Evolutionary conservation across 441 rosid species (phyloP).

Genomic region (Theobroma grandiflorum): DNA sequence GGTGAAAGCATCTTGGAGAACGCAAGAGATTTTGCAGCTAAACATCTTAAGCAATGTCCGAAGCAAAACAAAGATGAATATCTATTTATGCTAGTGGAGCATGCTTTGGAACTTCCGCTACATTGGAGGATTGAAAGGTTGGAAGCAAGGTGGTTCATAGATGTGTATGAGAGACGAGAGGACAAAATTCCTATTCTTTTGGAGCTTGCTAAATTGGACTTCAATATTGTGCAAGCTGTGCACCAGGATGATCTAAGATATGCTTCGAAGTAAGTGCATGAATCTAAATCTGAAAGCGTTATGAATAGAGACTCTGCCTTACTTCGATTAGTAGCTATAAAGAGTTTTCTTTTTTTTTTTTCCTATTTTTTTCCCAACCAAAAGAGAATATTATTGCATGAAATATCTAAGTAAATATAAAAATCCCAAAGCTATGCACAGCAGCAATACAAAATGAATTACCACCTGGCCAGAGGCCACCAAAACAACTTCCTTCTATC

Average conservation of each 20-base stretch:
- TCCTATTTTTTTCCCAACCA: too few species aligned
- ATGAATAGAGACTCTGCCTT: too few species aligned
- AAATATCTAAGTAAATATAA: too few species aligned
- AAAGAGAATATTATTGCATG: too few species aligned
- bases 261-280: constrained; percentile 30
- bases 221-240: constrained; percentile 36
- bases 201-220: constrained; percentile 44
- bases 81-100: constrained; percentile 22
- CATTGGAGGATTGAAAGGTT: constrained; percentile 39
- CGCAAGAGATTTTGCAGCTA: constrained; percentile 33
- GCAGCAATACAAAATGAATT: too few species aligned
- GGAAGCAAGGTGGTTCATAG: constrained; percentile 46
- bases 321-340: too few species aligned
- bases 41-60: constrained; percentile 17
- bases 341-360: too few species aligned
- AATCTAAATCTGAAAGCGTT: too few species aligned
- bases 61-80: background rate
- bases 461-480: too few species aligned
- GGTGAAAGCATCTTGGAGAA: constrained; percentile 35
- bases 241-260: constrained; percentile 44
- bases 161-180: constrained; percentile 24
- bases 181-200: constrained; percentile 27
- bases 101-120: constrained; percentile 47
- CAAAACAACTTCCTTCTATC: too few species aligned
- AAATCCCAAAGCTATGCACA: too few species aligned